Conservation (phyloP, 2,329 filamentous ascomycete genomes). For the Proliferodiscus dingleyae region DNA sequence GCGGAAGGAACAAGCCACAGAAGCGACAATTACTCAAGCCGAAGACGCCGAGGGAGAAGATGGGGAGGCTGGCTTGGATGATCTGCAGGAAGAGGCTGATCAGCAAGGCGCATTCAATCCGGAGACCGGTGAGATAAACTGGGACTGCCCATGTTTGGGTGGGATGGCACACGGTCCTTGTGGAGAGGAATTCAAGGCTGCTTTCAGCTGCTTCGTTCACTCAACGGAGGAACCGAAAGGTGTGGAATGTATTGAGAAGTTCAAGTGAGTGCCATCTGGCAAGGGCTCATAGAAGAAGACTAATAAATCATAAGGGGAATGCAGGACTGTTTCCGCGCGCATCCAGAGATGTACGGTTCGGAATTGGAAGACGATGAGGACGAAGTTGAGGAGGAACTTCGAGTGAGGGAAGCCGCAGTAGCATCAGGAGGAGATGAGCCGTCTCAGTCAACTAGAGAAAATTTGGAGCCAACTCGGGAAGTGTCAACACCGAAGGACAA, state of each 20-base stretch:
- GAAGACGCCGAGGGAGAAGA: conserved; percentile 24
- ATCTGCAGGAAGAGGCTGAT: conserved; percentile 73
- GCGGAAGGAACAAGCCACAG: conserved; percentile 16
- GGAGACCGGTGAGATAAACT: conserved; percentile 99
- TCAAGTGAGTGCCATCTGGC: conserved; percentile 64
- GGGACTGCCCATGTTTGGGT: conserved; percentile 96
- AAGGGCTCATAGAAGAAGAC: conserved; percentile 10
- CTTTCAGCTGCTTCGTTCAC: conserved; percentile 98
- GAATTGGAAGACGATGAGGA: conserved; percentile 79
- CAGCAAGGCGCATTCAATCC: conserved; percentile 95
- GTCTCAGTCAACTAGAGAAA: conserved; percentile 1
- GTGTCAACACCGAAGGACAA: not conserved
- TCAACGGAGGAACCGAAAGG: conserved; percentile 93
- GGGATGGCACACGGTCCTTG: conserved; percentile 97
- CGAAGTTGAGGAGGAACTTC: conserved; percentile 36
- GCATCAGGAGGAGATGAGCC: conserved; percentile 6
- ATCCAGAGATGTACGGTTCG: conserved; percentile 88
- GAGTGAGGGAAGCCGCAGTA: conserved; percentile 20
- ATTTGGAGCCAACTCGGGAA: not conserved
- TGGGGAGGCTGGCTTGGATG: conserved; percentile 39
- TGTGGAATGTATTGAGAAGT: conserved; percentile 95
- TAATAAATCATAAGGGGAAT: conserved; percentile 62
- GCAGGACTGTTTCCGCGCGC: conserved; percentile 92
- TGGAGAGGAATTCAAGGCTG: conserved; percentile 89
- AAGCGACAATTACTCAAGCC: too few species aligned